These are phyloP conservation scores for Daldinia sp. DNA, from an alignment of 2,329 filamentous ascomycete genomes.

Conservation along the genomic window DNA sequence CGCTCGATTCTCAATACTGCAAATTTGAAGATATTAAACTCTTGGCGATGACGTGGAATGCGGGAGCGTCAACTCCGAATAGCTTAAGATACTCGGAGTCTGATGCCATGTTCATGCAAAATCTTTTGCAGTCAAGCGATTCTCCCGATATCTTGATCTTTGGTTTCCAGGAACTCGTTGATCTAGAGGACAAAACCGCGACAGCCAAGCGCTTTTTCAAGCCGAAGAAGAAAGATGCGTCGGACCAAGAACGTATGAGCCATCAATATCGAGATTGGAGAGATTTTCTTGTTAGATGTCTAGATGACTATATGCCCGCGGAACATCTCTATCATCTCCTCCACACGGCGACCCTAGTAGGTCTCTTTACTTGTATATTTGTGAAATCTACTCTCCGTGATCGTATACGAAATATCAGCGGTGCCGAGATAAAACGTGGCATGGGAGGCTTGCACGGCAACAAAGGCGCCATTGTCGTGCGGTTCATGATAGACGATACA, in stretches of 20 bases:
- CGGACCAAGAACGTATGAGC: slow-evolving; percentile 91
- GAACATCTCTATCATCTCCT: slow-evolving; percentile 85
- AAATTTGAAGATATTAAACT: slow-evolving; percentile 84
- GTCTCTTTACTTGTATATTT: slow-evolving; percentile 95
- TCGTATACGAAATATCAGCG: slow-evolving; percentile 81
- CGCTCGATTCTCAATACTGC: slow-evolving; percentile 84
- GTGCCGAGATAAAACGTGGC: slow-evolving; percentile 90
- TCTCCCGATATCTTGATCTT: slow-evolving; percentile 93
- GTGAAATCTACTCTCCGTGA: slow-evolving; percentile 83
- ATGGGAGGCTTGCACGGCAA: slow-evolving; percentile 97
- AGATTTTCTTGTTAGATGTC: slow-evolving; percentile 83
- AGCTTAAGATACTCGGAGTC: slow-evolving; percentile 77
- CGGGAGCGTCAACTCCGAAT: slow-evolving; percentile 92
- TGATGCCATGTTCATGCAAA: slow-evolving; percentile 83
- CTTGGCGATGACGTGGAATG: slow-evolving; percentile 94
- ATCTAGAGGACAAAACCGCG: slow-evolving; percentile 95
- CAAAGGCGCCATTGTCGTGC: slow-evolving; percentile 91
- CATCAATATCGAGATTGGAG: slow-evolving; percentile 98
- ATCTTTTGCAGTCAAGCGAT: slow-evolving; percentile 80
- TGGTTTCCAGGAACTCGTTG: slow-evolving; percentile 98
- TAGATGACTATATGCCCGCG: slow-evolving; percentile 85
- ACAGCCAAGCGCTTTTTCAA: slow-evolving; percentile 97
- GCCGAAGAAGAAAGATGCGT: slow-evolving; percentile 81
- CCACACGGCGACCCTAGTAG: slow-evolving; percentile 90
- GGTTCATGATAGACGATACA: slow-evolving; percentile 94